A percentile compares a stretch with the other conserved stretches of the same genome.
These are phyloP conservation scores for Wickerhamiella sergipiensis DNA, from an alignment of 805 yeast species.

Conservation along the genomic window DNA sequence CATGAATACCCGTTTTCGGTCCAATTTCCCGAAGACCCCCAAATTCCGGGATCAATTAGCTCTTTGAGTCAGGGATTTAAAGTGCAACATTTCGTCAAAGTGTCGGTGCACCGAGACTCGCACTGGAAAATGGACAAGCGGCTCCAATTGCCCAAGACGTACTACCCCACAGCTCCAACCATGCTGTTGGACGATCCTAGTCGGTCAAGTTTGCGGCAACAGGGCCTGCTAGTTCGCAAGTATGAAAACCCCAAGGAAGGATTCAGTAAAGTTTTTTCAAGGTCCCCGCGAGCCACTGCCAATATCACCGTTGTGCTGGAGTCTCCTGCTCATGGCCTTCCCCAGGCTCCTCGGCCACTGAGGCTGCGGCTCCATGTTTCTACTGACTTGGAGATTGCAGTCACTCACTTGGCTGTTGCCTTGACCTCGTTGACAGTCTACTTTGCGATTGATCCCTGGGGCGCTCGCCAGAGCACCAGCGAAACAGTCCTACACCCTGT, in stretches of 20 bases:
- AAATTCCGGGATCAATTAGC: not conserved
- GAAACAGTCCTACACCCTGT: not conserved
- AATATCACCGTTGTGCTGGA: not conserved
- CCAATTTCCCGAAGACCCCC: not conserved
- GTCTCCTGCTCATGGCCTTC: not conserved
- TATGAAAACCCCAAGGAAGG: not conserved
- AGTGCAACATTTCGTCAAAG: not conserved
- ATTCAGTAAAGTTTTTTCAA: not conserved
- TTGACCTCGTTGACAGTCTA: not conserved
- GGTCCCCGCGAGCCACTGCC: not conserved
- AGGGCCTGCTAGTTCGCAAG: not conserved
- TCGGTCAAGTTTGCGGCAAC: not conserved
- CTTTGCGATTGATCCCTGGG: not conserved
- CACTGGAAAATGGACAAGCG: not conserved
- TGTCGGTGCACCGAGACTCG: not conserved
- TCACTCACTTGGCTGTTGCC: not conserved
- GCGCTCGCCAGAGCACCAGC: not conserved
- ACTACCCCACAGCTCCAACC: not conserved
- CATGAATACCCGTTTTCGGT: not conserved
- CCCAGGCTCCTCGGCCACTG: not conserved
- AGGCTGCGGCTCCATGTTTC: not conserved
- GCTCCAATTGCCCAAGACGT: not conserved
- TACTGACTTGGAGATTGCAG: not conserved
- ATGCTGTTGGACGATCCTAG: not conserved
- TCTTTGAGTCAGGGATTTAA: not conserved